These are phyloP conservation scores for Colletotrichum sp. DNA, from an alignment of 2,329 filamentous ascomycete genomes.

Conservation along the genomic window DNA sequence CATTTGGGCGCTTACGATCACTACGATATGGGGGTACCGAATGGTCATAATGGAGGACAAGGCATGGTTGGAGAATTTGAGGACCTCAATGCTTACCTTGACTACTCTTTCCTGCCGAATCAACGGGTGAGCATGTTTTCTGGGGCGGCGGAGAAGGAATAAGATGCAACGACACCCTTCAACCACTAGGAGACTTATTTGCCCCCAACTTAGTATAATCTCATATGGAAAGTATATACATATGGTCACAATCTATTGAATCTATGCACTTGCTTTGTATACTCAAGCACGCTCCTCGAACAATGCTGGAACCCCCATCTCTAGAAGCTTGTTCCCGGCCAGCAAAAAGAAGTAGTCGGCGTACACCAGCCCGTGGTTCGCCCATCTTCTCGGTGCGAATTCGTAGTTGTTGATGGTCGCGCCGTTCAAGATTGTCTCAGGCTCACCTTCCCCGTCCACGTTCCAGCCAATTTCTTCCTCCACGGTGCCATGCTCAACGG, in stretches of 20 bases:
- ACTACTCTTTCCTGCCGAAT: conserved; percentile 27
- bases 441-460: conserved; percentile 29
- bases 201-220: neutral
- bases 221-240: neutral
- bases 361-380: conserved; percentile 53
- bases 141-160: neutral
- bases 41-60: neutral
- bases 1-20: neutral
- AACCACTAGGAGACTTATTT: neutral
- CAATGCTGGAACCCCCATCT: conserved; percentile 25
- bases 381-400: conserved; percentile 47
- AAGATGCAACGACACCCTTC: neutral
- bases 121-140: conserved; percentile 30
- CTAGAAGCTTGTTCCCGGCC: conserved; percentile 48
- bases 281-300: neutral
- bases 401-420: conserved; percentile 53
- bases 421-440: conserved; percentile 49
- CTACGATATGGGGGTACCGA: neutral
- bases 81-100: conserved; percentile 27
- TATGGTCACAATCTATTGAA: neutral
- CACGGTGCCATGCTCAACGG: conserved; percentile 26
- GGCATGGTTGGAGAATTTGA: conserved; percentile 10
- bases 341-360: conserved; percentile 54
- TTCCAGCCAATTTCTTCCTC: conserved; percentile 16
- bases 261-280: neutral